phyloP scores from a whole-genome alignment of 139 green algal genomes.

The Tetradesmus lagerheimii region DNA sequence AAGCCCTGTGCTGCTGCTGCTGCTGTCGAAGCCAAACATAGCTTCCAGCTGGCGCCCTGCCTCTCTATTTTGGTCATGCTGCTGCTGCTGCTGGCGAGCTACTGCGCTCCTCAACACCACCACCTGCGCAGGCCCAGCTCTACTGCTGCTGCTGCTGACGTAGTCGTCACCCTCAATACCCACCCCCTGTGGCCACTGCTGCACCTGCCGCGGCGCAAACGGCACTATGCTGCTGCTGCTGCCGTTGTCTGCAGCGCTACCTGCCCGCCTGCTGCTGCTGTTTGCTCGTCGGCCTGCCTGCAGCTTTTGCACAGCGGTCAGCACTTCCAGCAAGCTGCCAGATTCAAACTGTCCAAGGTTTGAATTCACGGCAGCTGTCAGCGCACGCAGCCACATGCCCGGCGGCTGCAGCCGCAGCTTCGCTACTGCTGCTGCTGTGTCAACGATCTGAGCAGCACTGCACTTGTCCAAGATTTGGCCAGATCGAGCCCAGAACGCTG shows the following conservation, averaged over 20 bases:
- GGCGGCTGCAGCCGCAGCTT: conserved; percentile 10
- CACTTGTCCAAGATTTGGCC: conserved; percentile 4
- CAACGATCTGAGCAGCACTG: not conserved
- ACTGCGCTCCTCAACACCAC: not conserved
- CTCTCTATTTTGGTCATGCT: not conserved
- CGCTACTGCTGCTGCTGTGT: not conserved
- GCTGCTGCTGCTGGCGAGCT: not conserved
- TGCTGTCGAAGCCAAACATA: not conserved
- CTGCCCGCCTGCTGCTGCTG: not conserved
- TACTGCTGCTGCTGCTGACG: conserved; percentile 12
- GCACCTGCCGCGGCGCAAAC: not conserved
- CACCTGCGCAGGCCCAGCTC: not conserved
- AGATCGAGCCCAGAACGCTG: conserved; percentile 9
- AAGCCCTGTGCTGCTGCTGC: not conserved
- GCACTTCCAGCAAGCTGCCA: not conserved
- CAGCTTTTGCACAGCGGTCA: not conserved
- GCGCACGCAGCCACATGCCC: not conserved
- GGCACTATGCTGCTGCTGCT: not conserved
- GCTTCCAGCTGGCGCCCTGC: not conserved
- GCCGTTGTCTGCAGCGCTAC: not conserved
- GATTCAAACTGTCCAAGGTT: conserved; percentile 6
- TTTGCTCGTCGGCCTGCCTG: no score
- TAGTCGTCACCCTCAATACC: no score
- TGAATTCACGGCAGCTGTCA: not conserved
- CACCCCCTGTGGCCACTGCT: no score